Conservation (phyloP, 805 yeast species). For the Hanseniaspora jakobsenii region DNA sequence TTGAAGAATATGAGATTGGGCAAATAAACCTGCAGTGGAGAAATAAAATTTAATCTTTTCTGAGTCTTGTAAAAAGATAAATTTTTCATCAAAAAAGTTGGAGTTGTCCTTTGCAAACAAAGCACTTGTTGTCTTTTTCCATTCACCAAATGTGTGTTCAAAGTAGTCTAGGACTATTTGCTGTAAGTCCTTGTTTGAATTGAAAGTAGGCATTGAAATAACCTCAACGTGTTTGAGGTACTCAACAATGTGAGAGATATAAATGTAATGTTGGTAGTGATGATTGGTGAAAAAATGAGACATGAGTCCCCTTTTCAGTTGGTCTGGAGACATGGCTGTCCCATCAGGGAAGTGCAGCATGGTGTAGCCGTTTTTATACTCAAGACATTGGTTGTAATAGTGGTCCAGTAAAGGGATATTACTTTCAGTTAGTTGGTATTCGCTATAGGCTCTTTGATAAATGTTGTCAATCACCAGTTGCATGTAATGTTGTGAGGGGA, state of each 20-base stretch:
- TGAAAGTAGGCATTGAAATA: constrained; percentile 47
- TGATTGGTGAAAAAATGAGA: constrained; percentile 15
- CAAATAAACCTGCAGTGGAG: constrained; percentile 63
- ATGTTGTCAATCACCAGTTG: constrained; percentile 69
- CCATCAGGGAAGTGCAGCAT: constrained; percentile 4
- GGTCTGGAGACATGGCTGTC: constrained; percentile 13
- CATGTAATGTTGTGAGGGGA: constrained; percentile 68
- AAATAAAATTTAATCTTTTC: constrained; percentile 52
- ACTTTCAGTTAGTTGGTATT: constrained; percentile 25
- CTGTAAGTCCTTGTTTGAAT: constrained; percentile 40
- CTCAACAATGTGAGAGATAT: constrained; percentile 25
- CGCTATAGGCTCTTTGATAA: constrained; percentile 41
- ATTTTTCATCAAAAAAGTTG: constrained; percentile 45
- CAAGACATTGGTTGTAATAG: constrained; percentile 6
- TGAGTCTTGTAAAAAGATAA: constrained; percentile 29
- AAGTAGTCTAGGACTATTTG: constrained; percentile 55
- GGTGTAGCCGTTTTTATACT: constrained; percentile 8
- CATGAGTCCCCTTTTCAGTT: constrained; percentile 12
- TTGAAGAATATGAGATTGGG: constrained; percentile 63
- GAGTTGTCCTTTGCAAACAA: constrained; percentile 42
- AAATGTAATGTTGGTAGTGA: constrained; percentile 15
- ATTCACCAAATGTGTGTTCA: constrained; percentile 46
- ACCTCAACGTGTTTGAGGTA: constrained; percentile 51
- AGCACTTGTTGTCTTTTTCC: constrained; percentile 15
- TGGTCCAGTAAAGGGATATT: constrained; percentile 14